Percentiles rank a stretch among this genome's conserved stretches.
These are phyloP conservation scores for Corylus americana DNA, from an alignment of 306 rosid genomes.

Conservation along the genomic window DNA sequence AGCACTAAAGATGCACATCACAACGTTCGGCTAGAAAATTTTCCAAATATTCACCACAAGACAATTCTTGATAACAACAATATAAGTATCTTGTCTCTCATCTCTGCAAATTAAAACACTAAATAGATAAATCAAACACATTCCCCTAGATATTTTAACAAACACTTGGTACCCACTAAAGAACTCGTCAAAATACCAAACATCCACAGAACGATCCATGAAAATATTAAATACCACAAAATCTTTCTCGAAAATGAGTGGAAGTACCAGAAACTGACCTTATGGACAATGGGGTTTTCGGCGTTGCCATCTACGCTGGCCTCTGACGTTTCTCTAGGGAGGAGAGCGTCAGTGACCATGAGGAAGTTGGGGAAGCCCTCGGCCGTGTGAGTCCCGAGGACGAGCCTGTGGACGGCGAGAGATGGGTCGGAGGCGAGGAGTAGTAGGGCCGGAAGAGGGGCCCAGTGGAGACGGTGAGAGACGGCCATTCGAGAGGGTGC, in stretches of 20 bases:
- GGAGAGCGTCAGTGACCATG: slow-evolving; percentile 61
- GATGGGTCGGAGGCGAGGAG: slow-evolving; percentile 51
- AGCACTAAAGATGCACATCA: too few relatives aligned
- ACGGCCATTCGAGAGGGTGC: slow-evolving; percentile 86
- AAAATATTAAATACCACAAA: not conserved
- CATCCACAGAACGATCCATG: not conserved
- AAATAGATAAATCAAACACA: not conserved
- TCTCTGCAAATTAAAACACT: not conserved
- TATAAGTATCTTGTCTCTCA: not conserved
- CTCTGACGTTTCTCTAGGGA: slow-evolving; percentile 44
- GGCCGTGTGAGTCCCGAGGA: slow-evolving; percentile 82
- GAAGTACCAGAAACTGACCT: slow-evolving; percentile 39
- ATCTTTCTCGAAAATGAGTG: not conserved
- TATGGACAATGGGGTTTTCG: slow-evolving; percentile 43
- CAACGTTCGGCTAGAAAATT: too few relatives aligned
- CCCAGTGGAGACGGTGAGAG: slow-evolving; percentile 88
- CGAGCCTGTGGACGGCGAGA: slow-evolving; percentile 60
- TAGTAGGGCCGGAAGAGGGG: slow-evolving; percentile 37
- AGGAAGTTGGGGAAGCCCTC: slow-evolving; percentile 65
- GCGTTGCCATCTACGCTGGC: slow-evolving; percentile 30
- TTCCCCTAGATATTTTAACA: slow-evolving; percentile 34
- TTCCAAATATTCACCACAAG: too few relatives aligned
- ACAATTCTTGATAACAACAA: not conserved
- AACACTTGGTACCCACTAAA: slow-evolving; percentile 31
- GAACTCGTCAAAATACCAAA: not conserved